Percentiles rank a stretch among this genome's conserved stretches.
Evolutionary conservation across 1,284 basidiomycete genomes (phyloP).

Genomic region (Ganoderma sinense): DNA sequence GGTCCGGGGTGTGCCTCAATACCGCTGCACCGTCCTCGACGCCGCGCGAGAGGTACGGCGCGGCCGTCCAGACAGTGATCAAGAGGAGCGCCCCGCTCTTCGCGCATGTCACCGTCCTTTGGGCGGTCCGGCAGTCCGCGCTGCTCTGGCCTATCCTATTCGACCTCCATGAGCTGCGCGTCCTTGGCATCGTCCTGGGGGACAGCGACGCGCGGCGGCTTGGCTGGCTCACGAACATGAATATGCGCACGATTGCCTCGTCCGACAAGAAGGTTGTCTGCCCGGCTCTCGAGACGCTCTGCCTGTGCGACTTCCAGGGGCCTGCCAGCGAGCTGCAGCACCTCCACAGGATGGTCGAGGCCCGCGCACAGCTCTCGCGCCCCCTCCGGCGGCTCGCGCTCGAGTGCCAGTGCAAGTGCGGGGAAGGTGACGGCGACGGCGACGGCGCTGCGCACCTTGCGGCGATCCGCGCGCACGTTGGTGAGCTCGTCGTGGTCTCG

Average conservation of each 20-base stretch:
- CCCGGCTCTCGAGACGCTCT: constrained; percentile 6
- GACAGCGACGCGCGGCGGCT: background rate
- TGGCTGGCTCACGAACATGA: background rate
- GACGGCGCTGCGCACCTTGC: background rate
- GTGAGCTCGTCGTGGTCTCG: constrained; percentile 7
- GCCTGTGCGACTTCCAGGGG: background rate
- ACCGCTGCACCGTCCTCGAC: background rate
- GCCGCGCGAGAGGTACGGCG: background rate
- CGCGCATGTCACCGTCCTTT: constrained; percentile 9
- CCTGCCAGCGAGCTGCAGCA: background rate
- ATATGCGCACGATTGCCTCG: background rate
- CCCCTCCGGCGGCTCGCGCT: constrained; percentile 7
- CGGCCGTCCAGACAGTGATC: background rate
- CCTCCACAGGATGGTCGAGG: constrained; percentile 1
- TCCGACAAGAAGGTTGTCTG: background rate
- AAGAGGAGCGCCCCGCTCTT: constrained; percentile 6
- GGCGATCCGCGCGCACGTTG: background rate
- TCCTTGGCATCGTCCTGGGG: constrained; percentile 3
- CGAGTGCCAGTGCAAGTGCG: background rate
- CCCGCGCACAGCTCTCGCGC: background rate
- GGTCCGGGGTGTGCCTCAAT: constrained; percentile 4
- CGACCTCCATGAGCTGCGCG: constrained; percentile 5
- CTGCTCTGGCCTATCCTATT: background rate
- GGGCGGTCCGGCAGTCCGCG: constrained; percentile 1
- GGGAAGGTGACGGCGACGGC: background rate